Evolutionary conservation across 306 rosid species (phyloP), one percentile per base, ranked within the genome.

Genomic region (Cucumis melo): DNA sequence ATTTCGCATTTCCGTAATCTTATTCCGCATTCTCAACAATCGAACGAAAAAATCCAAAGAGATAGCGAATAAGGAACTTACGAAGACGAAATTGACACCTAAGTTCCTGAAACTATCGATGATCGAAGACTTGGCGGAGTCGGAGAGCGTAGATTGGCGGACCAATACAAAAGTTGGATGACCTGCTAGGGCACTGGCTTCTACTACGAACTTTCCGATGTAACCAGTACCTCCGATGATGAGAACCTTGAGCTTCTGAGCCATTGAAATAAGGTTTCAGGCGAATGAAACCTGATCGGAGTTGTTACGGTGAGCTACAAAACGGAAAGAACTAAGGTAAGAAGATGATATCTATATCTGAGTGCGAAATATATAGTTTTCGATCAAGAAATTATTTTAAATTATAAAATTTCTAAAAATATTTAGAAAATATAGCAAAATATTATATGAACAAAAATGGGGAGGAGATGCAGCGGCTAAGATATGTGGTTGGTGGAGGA

Each of bases 101-200:
- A 65, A 32, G 17, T 51, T 14, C 78, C 79, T 84, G 78, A 84
- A 81, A 29, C 46, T 72, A 12, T 81, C 41, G 77, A 84, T 32
- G 78, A 77, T 73, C 36, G 61, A 24, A 48, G 81, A 38, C 79
- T 76, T 84, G 61, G 83, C 74, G 0, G 81, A 76, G 76, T 53
- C 23, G 0, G 78, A 54, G 41, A 84, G 85, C 5, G 85, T 79
- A 32, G 85, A 56, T 19, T 79, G 78, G 7, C 87, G 82, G 7
- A 85, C 76, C 71, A 82, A 68, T 34, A 44, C 81, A 51, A 60
- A 80, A 23, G 86, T 80, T 6, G 80, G 81, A 54, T 83, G 81
- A 8, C 84, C 83, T 36, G 84, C 84, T 75, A 71, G 82, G 8
- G 84, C 78, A 77, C 88, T 82, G 6, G 88, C 83, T 73, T 78